phyloP scores from a whole-genome alignment of 768 basidiomycete genomes.

The Termitomyces sp. region DNA sequence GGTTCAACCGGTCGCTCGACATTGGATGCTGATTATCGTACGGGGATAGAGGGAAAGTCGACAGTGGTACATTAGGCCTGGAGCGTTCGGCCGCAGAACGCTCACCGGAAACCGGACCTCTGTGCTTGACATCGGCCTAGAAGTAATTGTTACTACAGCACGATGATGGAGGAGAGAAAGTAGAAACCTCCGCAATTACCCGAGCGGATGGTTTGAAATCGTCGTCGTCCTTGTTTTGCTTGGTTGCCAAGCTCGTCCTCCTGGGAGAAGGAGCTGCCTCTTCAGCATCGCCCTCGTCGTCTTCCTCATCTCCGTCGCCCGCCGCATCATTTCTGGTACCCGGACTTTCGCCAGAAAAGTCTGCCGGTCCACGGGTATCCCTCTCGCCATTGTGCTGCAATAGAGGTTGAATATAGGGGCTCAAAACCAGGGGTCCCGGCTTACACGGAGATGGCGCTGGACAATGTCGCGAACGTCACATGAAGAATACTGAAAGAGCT shows the following conservation, averaged over 20 bases:
- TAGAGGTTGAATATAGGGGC: constrained; percentile 1
- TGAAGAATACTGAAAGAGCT: constrained; percentile 72
- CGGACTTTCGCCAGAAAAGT: constrained; percentile 25
- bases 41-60: constrained; percentile 4
- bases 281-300: constrained; percentile 11
- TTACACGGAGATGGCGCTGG: constrained; percentile 47
- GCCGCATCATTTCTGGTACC: constrained; percentile 9
- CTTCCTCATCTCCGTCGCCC: constrained; percentile 25
- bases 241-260: not conserved
- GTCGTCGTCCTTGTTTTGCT: constrained; percentile 5
- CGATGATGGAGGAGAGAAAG: not conserved
- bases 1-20: constrained; percentile 17
- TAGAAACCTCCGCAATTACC: constrained; percentile 9
- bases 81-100: constrained; percentile 2
- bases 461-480: constrained; percentile 52
- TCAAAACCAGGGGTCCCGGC: constrained; percentile 1
- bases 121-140: constrained; percentile 1
- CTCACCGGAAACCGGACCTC: constrained; percentile 1
- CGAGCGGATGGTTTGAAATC: constrained; percentile 8
- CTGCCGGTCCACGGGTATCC: constrained; percentile 28
- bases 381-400: constrained; percentile 30
- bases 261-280: constrained; percentile 9
- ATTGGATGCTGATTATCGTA: constrained; percentile 13
- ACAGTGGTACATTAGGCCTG: constrained; percentile 2
- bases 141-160: not conserved